Evolutionary conservation across 768 basidiomycete genomes (phyloP).

Genomic region (Podaxis sp.): DNA sequence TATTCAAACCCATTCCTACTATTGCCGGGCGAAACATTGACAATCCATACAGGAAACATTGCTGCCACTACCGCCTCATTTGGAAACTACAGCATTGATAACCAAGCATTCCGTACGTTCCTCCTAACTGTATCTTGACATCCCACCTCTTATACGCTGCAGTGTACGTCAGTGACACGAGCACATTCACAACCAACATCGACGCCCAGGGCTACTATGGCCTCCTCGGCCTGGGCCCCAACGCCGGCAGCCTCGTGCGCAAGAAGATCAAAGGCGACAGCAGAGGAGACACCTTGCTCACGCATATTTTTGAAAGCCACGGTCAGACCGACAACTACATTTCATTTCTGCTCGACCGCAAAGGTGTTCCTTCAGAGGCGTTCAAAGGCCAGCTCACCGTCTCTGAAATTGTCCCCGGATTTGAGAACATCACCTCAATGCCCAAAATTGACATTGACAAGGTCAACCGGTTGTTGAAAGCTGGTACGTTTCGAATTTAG

Average conservation of each 20-base stretch:
- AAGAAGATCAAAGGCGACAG: constrained; percentile 46
- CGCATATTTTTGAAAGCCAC: constrained; percentile 64
- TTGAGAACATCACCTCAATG: constrained; percentile 58
- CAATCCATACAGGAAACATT: constrained; percentile 47
- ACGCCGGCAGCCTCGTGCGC: constrained; percentile 63
- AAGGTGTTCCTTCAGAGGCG: constrained; percentile 48
- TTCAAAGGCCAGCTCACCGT: constrained; percentile 70
- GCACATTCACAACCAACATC: constrained; percentile 63
- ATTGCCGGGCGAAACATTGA: not conserved
- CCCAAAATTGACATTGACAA: constrained; percentile 66
- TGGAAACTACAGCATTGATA: constrained; percentile 53
- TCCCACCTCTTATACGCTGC: not conserved
- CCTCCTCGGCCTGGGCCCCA: constrained; percentile 78
- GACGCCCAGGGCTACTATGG: constrained; percentile 64
- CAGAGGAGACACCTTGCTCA: constrained; percentile 58
- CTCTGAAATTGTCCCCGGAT: constrained; percentile 61
- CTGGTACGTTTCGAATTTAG: constrained; percentile 28
- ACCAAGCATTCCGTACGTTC: constrained; percentile 67
- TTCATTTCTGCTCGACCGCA: constrained; percentile 65
- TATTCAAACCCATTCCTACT: constrained; percentile 23
- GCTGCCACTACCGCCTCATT: constrained; percentile 52
- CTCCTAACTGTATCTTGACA: not conserved
- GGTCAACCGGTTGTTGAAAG: constrained; percentile 56
- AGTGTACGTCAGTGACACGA: constrained; percentile 68
- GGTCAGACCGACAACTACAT: constrained; percentile 61